Evolutionary conservation across 129 eudicot species (phyloP), one percentile per base, ranked within the genome.

Genomic region (Arctium lappa): DNA sequence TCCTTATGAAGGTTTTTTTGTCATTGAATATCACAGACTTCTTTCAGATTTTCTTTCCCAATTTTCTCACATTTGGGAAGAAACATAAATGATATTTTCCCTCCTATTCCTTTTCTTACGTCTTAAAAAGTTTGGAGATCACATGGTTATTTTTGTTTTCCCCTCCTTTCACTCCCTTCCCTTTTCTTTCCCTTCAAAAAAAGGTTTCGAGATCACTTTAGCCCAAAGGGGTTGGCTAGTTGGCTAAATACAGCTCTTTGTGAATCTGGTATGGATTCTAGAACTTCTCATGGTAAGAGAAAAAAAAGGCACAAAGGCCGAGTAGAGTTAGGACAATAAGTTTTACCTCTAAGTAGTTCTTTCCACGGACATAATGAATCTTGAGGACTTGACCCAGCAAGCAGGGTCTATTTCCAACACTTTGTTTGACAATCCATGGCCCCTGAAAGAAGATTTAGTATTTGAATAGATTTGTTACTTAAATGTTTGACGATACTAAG

Each of bases 331-430:
- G 56, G 56, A 46, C 16, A 46, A 46, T 46, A 44, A 60, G 68
- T 39, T 73, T 84, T 76, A 90, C 94, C 92, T 91, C 94, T 69
- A 91, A 80, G 89, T 91, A 91, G 82, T 91, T 91, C 63, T 80
- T 87, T 33, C 94, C 94, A 6, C 87, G 90, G 40, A 78, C 83
- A 65, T 91, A 89, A 37, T 87, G 81, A 70, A 89, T 77, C 79
- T 91, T 89, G 31, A 91, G 88, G 40, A 91, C 84, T 80, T 85
- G 92, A 69, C 94, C 94, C 2, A 89, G 74, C 80, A 91, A 72
- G 75, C 92, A 86, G 22, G 94, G 86, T 83, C 89, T 84, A 86
- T 87, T 91, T 77, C 94, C 94, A 53, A 91, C 94, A 70, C 90
- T 91, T 46, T 89, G 92, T 79, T 89, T 91, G 9, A 91, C 90